Percentiles rank a stretch among this genome's conserved stretches.
Conservation (phyloP, 352 stramenopile genomes). For the Plasmopara muralis region DNA sequence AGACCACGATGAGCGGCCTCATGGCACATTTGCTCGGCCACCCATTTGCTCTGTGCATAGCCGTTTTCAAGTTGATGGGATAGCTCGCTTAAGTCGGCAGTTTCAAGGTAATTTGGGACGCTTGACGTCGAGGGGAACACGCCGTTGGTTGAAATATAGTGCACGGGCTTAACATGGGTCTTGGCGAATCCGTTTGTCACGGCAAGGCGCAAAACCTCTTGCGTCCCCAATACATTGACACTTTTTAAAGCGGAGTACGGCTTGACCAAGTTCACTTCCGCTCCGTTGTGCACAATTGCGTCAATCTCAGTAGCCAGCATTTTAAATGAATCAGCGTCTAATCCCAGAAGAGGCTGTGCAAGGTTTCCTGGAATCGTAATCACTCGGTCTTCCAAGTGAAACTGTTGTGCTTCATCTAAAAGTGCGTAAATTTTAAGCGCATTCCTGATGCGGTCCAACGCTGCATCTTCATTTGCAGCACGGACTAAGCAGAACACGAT, state of each 20-base stretch:
- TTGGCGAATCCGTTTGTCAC: conserved; percentile 71
- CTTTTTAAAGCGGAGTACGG: conserved; percentile 83
- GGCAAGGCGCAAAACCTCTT: conserved; percentile 84
- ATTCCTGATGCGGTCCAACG: conserved; percentile 47
- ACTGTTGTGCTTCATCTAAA: conserved; percentile 38
- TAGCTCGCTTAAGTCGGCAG: conserved; percentile 42
- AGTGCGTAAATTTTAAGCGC: conserved; percentile 53
- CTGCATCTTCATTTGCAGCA: conserved; percentile 37
- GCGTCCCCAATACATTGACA: conserved; percentile 87
- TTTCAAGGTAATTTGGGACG: conserved; percentile 36
- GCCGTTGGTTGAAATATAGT: conserved; percentile 90
- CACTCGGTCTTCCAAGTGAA: conserved; percentile 65
- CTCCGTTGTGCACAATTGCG: conserved; percentile 88
- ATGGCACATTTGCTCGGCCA: conserved; percentile 83
- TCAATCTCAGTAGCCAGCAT: conserved; percentile 83
- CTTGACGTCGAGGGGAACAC: conserved; percentile 67
- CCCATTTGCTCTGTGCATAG: conserved; percentile 90
- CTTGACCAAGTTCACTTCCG: conserved; percentile 90
- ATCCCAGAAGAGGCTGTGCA: conserved; percentile 70
- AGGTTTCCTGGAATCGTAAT: conserved; percentile 71
- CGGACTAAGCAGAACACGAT: conserved; percentile 83
- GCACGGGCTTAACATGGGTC: conserved; percentile 75
- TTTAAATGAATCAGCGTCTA: conserved; percentile 81
- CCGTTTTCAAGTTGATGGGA: conserved; percentile 70
- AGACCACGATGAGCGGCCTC: conserved; percentile 72